These are phyloP conservation scores for Monosporascus sp. DNA, from an alignment of 2,329 filamentous ascomycete species.

Conservation along the genomic window DNA sequence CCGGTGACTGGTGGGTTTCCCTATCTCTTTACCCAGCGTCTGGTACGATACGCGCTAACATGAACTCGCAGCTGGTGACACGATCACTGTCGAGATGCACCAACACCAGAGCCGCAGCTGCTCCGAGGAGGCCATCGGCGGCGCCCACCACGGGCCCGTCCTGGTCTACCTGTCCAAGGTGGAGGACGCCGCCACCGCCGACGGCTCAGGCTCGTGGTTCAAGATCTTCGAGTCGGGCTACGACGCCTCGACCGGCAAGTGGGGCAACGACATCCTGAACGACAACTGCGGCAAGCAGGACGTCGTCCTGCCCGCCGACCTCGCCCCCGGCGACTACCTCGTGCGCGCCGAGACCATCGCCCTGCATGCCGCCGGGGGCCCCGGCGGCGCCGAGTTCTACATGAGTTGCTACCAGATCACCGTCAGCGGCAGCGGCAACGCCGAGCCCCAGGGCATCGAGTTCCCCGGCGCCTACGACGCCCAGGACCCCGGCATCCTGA, in stretches of 20 bases:
- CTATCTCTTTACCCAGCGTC: too few relatives aligned
- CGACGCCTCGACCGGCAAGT: conserved; percentile 12
- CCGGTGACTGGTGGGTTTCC: too few relatives aligned
- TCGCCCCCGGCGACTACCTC: conserved; percentile 49
- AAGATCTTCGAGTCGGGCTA: conserved; percentile 14
- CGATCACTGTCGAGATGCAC: too few relatives aligned
- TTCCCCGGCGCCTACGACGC: conserved; percentile 50
- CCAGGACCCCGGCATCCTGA: conserved; percentile 46
- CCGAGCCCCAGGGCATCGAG: conserved; percentile 38
- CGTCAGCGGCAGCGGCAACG: conserved; percentile 46
- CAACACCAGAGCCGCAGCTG: too few relatives aligned
- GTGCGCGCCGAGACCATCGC: conserved; percentile 52
- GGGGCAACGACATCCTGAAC: conserved; percentile 25
- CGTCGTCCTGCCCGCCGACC: conserved; percentile 42
- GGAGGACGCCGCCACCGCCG: too few relatives aligned
- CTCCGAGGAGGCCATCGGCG: too few relatives aligned
- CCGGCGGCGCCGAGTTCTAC: conserved; percentile 43
- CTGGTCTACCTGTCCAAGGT: too few relatives aligned
- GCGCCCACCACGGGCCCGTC: too few relatives aligned
- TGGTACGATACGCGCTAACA: too few relatives aligned
- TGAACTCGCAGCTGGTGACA: too few relatives aligned
- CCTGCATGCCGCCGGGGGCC: conserved; percentile 41
- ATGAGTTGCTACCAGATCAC: conserved; percentile 53
- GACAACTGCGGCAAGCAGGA: conserved; percentile 47
- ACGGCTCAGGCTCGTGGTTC: conserved; percentile 2